Percentiles rank a stretch among this genome's conserved stretches.
phyloP scores from a whole-genome alignment of 208 protist genomes.

The Acanthamoeba rhysodes region DNA sequence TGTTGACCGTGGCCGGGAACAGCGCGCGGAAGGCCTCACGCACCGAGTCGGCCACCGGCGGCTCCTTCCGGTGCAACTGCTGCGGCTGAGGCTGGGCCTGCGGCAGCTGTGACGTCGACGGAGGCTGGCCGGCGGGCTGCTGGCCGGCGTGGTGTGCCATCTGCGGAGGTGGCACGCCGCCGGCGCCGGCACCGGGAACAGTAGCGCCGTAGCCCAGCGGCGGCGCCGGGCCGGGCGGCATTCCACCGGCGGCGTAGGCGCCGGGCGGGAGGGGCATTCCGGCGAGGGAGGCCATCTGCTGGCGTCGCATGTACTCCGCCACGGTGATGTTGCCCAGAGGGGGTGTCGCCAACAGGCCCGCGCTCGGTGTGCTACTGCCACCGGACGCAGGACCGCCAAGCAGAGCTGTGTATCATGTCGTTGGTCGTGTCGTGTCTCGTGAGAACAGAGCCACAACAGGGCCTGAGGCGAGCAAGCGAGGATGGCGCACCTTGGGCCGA shows the following conservation, averaged over 20 bases:
- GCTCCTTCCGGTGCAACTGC: neutral
- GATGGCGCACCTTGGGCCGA: neutral
- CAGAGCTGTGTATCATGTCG: neutral
- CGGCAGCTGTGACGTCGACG: neutral
- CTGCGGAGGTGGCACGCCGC: neutral
- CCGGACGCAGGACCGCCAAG: neutral
- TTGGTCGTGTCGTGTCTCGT: neutral
- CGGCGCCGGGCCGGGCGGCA: neutral
- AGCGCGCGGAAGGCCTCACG: conserved; percentile 37
- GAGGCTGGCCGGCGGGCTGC: neutral
- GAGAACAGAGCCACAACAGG: neutral
- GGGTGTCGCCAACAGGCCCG: conserved; percentile 24
- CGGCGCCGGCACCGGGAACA: neutral
- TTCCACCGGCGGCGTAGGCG: neutral
- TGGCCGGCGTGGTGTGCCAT: neutral
- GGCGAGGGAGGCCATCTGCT: conserved; percentile 22
- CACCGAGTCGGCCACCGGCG: neutral
- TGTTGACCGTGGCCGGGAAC: conserved; percentile 24
- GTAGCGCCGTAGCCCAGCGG: neutral
- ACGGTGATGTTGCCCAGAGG: neutral
- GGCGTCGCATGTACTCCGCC: conserved; percentile 45
- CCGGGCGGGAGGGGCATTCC: neutral
- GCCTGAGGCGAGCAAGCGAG: too few relatives aligned
- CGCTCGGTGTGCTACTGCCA: neutral
- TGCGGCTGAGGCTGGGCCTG: neutral